phyloP scores from a whole-genome alignment of 108 stramenopile genomes.

The Nitzschia sp. region DNA sequence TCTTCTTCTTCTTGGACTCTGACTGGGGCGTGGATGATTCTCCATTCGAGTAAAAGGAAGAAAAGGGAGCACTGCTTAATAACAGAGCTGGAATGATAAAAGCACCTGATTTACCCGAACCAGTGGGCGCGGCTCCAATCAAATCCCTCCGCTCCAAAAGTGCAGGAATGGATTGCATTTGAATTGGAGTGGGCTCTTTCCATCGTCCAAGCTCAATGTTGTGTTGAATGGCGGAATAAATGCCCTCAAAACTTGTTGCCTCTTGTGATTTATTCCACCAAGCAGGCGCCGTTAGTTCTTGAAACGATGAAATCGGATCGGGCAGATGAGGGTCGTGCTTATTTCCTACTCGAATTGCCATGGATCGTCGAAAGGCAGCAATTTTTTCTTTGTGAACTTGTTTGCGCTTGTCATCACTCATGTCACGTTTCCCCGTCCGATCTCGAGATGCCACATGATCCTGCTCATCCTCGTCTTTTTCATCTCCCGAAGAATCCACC shows the following conservation, averaged over 20 bases:
- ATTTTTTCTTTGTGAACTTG: conserved; percentile 81
- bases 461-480: conserved; percentile 22
- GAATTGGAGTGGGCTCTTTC: conserved; percentile 96
- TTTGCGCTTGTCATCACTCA: conserved; percentile 55
- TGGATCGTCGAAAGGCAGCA: conserved; percentile 81
- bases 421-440: conserved; percentile 65
- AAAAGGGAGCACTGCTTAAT: conserved; percentile 66
- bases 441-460: conserved; percentile 36
- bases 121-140: conserved; percentile 98
- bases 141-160: conserved; percentile 93
- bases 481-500: conserved; percentile 20
- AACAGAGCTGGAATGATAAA: conserved; percentile 92
- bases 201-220: conserved; percentile 92
- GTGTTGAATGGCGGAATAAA: conserved; percentile 48
- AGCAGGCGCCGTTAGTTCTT: conserved; percentile 55
- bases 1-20: conserved; percentile 37
- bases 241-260: conserved; percentile 34
- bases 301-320: conserved; percentile 82
- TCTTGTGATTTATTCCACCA: conserved; percentile 60
- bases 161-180: conserved; percentile 94
- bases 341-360: conserved; percentile 70
- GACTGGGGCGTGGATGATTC: conserved; percentile 3
- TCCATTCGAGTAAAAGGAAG: conserved; percentile 49
- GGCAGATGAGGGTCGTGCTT: conserved; percentile 71
- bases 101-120: conserved; percentile 69